These are phyloP conservation scores for Remersonia thermophila DNA, from an alignment of 2,329 filamentous ascomycete genomes.

Conservation along the genomic window DNA sequence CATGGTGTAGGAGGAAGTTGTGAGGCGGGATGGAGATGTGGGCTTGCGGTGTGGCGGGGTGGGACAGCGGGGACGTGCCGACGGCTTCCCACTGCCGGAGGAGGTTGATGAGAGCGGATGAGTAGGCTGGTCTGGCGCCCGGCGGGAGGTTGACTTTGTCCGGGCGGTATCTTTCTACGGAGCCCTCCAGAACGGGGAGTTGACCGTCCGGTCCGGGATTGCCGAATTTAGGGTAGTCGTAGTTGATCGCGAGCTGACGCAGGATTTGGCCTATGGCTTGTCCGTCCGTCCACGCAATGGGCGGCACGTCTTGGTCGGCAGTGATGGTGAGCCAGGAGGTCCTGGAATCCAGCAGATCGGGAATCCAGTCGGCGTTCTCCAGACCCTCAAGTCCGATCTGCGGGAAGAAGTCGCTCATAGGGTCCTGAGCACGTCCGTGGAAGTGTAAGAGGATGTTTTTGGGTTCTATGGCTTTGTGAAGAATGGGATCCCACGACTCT, in stretches of 20 bases:
- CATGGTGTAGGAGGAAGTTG: neutral
- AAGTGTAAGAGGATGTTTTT: constrained; percentile 10
- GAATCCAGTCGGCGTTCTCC: neutral
- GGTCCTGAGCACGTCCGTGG: neutral
- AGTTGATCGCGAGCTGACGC: constrained; percentile 2
- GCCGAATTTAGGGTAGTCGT: too few species aligned
- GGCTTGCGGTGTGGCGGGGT: too few species aligned
- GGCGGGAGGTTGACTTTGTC: too few species aligned
- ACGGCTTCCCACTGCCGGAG: too few species aligned
- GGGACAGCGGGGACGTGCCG: too few species aligned
- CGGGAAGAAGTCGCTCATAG: constrained; percentile 9
- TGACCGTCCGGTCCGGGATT: too few species aligned
- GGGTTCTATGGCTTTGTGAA: constrained; percentile 5
- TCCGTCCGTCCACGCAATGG: constrained; percentile 1
- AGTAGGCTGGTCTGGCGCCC: too few species aligned
- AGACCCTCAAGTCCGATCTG: constrained; percentile 8
- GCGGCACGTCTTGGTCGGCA: neutral
- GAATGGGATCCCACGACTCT: constrained; percentile 3
- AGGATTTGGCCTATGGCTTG: constrained; percentile 4
- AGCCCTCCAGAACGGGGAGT: too few species aligned
- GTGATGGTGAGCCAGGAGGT: too few species aligned
- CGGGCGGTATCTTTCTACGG: too few species aligned
- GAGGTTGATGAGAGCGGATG: too few species aligned
- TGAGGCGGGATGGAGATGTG: neutral
- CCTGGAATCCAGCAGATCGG: too few species aligned